phyloP scores from a whole-genome alignment of 805 yeast species.

The Metschnikowia matae region DNA sequence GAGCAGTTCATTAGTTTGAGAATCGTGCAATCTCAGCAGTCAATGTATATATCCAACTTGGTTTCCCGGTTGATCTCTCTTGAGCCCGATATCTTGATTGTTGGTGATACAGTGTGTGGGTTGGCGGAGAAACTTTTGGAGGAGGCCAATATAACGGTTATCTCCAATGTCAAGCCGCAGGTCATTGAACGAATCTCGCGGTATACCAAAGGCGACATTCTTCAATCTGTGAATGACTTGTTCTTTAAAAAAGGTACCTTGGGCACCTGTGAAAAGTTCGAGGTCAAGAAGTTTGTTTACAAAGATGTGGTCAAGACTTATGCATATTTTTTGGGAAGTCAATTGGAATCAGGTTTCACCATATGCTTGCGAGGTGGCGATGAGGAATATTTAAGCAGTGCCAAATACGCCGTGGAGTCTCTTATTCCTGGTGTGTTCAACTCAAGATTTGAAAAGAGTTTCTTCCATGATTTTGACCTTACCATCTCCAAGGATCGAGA shows the following conservation, averaged over 20 bases:
- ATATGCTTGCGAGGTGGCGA: constrained; percentile 80
- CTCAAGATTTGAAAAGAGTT: constrained; percentile 60
- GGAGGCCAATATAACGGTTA: constrained; percentile 75
- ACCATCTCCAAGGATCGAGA: constrained; percentile 5
- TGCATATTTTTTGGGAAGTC: constrained; percentile 76
- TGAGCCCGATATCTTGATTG: constrained; percentile 73
- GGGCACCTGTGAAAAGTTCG: constrained; percentile 73
- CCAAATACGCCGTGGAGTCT: constrained; percentile 77
- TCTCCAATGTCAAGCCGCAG: constrained; percentile 74
- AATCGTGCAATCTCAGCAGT: constrained; percentile 81
- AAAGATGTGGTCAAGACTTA: constrained; percentile 61
- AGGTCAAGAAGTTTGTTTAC: constrained; percentile 61
- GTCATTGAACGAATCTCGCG: constrained; percentile 76
- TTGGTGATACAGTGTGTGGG: constrained; percentile 79
- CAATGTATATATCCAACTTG: constrained; percentile 75
- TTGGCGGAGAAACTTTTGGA: constrained; percentile 69
- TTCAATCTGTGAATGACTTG: constrained; percentile 79
- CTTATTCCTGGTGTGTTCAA: constrained; percentile 77
- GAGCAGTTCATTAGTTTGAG: constrained; percentile 79
- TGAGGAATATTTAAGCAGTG: constrained; percentile 53
- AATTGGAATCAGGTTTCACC: constrained; percentile 72
- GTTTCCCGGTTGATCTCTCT: constrained; percentile 74
- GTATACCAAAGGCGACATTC: constrained; percentile 79
- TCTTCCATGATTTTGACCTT: constrained; percentile 14
- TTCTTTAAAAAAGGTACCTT: constrained; percentile 56